Base-by-base conservation (phyloP, 176 grass and related monocot genomes). In the Zoysia pacifica region DNA sequence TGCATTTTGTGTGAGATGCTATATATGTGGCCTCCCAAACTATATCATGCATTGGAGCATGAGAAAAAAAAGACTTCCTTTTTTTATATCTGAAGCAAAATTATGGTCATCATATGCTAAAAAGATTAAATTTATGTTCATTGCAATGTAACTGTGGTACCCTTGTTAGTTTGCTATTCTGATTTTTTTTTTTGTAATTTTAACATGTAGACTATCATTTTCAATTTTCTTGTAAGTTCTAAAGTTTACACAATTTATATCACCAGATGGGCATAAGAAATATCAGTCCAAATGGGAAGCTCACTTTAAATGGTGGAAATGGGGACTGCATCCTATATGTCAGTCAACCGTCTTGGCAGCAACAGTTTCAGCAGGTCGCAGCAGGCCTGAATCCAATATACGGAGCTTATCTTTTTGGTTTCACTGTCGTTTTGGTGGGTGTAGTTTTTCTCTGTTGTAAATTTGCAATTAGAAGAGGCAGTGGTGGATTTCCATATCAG, bases 361-460 rank as follows among this genome's bases (percentile, higher is more conserved):
- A 87, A 38, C 74, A 82, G 37, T 82, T 94, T 61, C 84, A 86
- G 76, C 84, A 82, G 77, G 18, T 95, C 18, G 67, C 90, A 64
- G 63, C 85, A 35, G 86, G 12, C 18, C 38, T 93, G 55, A 94
- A 85, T 61, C 96, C 96, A 53, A 95, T 98, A 74, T 95, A 98
- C 38, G 86, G 90, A 75, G 83, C 84, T 47, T 98, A 81, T 63
- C 63, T 93, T 42, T 73, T 94, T 20, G 62, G 83, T 81, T 75
- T 93, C 53, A 88, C 90, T 36, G 53, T 93, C 67, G 84, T 93
- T 74, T 75, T 95, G 69, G 70, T 81, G 59, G 88, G 74, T 20
- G 59, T 55, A 48, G 56, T 86, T 41, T 99, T 83, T 45, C 84
- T 60, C 55, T 99, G 88, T 69, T 99, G 92, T 83, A 94, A 89